Evolutionary conservation across 768 basidiomycete species (phyloP), one percentile per base, ranked within the genome.

Genomic region (Coprinopsis marcescibilis): DNA sequence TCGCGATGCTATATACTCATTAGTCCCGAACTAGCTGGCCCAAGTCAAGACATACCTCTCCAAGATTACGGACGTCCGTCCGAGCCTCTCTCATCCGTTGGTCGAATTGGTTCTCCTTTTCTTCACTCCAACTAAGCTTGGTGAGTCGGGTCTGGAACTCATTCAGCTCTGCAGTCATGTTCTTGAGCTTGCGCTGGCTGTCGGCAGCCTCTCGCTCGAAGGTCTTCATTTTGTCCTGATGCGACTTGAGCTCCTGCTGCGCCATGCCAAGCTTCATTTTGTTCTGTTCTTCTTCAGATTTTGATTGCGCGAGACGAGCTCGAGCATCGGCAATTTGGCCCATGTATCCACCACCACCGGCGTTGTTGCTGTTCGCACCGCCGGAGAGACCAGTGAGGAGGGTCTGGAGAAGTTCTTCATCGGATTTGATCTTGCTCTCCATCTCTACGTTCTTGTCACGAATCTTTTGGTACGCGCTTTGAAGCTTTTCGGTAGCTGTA

Each of bases 321-420:
- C 82, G 81, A 0, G 93, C 89, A 12, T 89, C 83, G 1, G 93
- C 88, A 33, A 99, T 78, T 62, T 97, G 94, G 15, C 93, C 96
- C 81, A 98, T 85, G 64, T 97, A 98, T 0, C 96, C 96, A 2
- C 93, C n/a, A n/a, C n/a, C 91, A 8, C 81, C 78, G 14, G 80
- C 77, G 32, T 80, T 81, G 48, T 78, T 80, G 23, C 72, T 65
- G 42, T 75, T 75, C 11, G 6, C 21, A 32, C 69, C 74, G 3
- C 87, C 85, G 1, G 92, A 82, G 8, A 97, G 79, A 35, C 96
- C 96, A 0, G 95, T 98, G 38, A 95, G 73, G 15, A 98, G 80
- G 0, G 91, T 90, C 63, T 98, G 95, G 0, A 98, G 75, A n/a
- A 98, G 84, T 56, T 93, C 90, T 63, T 98, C 94, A 13, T 84